These are phyloP conservation scores for Nicotiana obtusifolia DNA, from an alignment of 257 asterid species.

Conservation along the genomic window DNA sequence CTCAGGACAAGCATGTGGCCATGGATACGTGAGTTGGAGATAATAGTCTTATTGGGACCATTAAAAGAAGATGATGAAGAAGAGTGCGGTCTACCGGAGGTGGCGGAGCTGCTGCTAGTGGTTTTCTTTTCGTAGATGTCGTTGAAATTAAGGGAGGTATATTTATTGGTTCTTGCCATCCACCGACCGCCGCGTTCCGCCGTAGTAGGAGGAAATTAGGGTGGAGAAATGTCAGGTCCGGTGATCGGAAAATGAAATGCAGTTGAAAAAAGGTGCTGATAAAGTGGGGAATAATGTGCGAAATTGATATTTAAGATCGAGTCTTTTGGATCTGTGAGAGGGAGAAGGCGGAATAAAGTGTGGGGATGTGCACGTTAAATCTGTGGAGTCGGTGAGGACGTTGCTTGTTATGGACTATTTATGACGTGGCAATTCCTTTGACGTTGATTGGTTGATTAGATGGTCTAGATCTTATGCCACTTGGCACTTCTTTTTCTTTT, in stretches of 20 bases:
- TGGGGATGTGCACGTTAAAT: not conserved
- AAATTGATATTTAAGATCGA: not conserved
- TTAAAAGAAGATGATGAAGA: slow-evolving; percentile 22
- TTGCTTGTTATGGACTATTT: not conserved
- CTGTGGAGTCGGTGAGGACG: not conserved
- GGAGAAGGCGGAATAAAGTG: not conserved
- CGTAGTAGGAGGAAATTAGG: slow-evolving; percentile 25
- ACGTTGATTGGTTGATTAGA: not conserved
- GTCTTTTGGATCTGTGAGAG: not conserved
- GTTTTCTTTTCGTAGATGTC: slow-evolving; percentile 65
- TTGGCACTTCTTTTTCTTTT: not conserved
- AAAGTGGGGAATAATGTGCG: not conserved
- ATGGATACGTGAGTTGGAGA: slow-evolving; percentile 67
- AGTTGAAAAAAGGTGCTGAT: not conserved
- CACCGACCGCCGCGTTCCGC: slow-evolving; percentile 58
- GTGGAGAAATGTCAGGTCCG: not conserved
- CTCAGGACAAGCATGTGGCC: slow-evolving; percentile 79
- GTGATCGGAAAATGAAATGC: not conserved
- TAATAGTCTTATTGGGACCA: slow-evolving; percentile 30
- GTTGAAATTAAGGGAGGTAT: slow-evolving; percentile 69
- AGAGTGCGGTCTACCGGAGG: slow-evolving; percentile 3
- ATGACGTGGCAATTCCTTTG: not conserved
- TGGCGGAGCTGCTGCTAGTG: slow-evolving; percentile 14
- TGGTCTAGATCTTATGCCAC: not conserved
- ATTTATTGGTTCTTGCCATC: slow-evolving; percentile 87